Base-by-base conservation (phyloP, 768 basidiomycete species). In the Filobasidium floriforme region DNA sequence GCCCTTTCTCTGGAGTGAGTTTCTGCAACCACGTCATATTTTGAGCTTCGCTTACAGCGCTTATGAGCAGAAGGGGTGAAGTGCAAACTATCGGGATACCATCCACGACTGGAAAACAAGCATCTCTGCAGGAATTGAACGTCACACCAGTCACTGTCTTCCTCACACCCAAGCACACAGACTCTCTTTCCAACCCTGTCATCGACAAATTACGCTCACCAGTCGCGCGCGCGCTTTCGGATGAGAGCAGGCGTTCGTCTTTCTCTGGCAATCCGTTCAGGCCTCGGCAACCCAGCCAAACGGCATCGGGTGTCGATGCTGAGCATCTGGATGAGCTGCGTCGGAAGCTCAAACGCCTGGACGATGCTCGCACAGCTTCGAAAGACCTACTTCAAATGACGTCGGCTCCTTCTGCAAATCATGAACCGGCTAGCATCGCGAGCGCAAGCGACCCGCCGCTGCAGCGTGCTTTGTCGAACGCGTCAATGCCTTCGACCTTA, bases 101-200 rank as follows among this genome's bases (percentile, higher is more conserved):
- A 15, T 24, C 15, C 5, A 24, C 26, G 29, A 57, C 54, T 15
- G 54, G 54, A 4, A 57, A 57, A 57, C 54, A 57, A 26, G 54
- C 54, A 15, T 32, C 59, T 12, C 61, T 59, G 15, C 88, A 88
- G 72, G 91, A 90, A 72, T 85, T 97, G 3, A 88, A 88, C 0
- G 88, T 93, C 5, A 89, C 92, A 0, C 91, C 92, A 14, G 90
- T 90, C 66, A 96, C 91, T 0, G 86, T 96, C 22, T 96, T 97
- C 78, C 80, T 96, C 70, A 89, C 75, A 37, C 72, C 68, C 37
- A 59, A 65, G 29, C 3, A n/a, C 29, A 32, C 75, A n/a, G 68
- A 69, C 14, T 70, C 71, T 5, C 66, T 75, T 1, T 4, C 22
- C 22, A 11, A 55, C 4, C 26, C 22, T 15, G 26, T 22, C 15